Evolutionary conservation across 1,284 basidiomycete genomes (phyloP), one percentile per base, ranked within the genome.

Genomic region (Kwoniella shivajii): DNA sequence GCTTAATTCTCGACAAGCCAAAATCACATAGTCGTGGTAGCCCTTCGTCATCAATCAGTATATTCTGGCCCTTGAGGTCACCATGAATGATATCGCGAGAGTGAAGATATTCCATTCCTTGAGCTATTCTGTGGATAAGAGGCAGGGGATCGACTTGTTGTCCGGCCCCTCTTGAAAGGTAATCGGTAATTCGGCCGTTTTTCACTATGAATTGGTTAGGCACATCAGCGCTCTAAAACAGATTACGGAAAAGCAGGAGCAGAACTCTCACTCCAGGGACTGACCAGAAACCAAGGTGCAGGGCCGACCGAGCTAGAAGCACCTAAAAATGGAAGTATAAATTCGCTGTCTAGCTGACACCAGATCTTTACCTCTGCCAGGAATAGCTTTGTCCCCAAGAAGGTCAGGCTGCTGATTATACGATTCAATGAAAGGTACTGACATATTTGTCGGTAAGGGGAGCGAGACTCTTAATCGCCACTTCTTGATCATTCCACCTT

Each of bases 51-150:
- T 87, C 83, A 10, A 90, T 84, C 4, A 91, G 81, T 7, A 90
- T 82, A 71, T 90, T 90, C 3, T 85, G 80, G 6, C 83, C 87
- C 85, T 89, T 59, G 52, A 89, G 76, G 75, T 89, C 86, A 6
- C 66, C 88, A 69, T 90, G 88, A 57, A 88, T 67, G 3, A 89
- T 82, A 0, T 82, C 84, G 56, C 82, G 75, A 4, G 69, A 71
- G 69, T 90, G 88, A 54, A 90, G 70, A 65, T 89, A 89, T 53
- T 84, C 81, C 87, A 90, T 88, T n/a, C 88, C 89, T 65, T 83
- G 82, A 22, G 87, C 85, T 57, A 89, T 83, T 74, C 89, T 85
- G 63, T 84, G 80, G 69, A 90, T 82, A 31, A 66, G 43, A 11
- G 39, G 39, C 39, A 64, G 53, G 44, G 59, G 50, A 50, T 62